Base-by-base conservation (phyloP, 2,329 filamentous ascomycete species). In the Pseudonectria foliicola region DNA sequence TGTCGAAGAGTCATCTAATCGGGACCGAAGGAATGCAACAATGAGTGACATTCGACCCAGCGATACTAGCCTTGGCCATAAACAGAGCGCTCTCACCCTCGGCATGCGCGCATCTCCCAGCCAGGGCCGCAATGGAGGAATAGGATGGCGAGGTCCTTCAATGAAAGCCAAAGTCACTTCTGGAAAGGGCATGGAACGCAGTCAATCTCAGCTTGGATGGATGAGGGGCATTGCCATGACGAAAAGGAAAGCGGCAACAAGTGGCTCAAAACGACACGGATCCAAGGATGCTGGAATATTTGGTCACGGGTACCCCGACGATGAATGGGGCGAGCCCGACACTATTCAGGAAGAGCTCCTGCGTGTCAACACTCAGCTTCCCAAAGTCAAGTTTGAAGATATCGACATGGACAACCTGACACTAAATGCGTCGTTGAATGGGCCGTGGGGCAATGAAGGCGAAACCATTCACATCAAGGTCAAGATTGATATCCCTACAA, bases 171-270 rank as follows among this genome's bases (percentile, higher is more conserved):
- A 70, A 37, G 63, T 63, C 14, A 52, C 58, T 3, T 54, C 59
- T 5, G 57, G 57, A 12, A 69, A 62, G 33, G 52, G 62, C 13
- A 36, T 57, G 16, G 68, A 75, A 38, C 63, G 66, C 25, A 71
- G 63, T 37, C 65, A 71, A 30, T 68, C 72, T 14, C 77, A 81
- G 43, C 77, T 82, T 35, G 75, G 73, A 11, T 82, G 78, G 78
- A 81, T 82, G 73, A 80, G 76, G 50, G 77, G 78, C 5, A 77
- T 82, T 39, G 78, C 71, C 23, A 77, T 80, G 64, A 77, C 68
- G 31, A 77, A 72, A 54, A 63, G 68, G 35, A 75, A 71, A 44
- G 53, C 62, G 2, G 62, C 62, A 2, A 49, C 60, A 10, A 64
- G 66, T 27, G 48, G 44, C 8, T 43, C 49, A 8, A 58, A 56